Conservation (phyloP, 768 basidiomycete genomes). For the Astraeus odoratus region DNA sequence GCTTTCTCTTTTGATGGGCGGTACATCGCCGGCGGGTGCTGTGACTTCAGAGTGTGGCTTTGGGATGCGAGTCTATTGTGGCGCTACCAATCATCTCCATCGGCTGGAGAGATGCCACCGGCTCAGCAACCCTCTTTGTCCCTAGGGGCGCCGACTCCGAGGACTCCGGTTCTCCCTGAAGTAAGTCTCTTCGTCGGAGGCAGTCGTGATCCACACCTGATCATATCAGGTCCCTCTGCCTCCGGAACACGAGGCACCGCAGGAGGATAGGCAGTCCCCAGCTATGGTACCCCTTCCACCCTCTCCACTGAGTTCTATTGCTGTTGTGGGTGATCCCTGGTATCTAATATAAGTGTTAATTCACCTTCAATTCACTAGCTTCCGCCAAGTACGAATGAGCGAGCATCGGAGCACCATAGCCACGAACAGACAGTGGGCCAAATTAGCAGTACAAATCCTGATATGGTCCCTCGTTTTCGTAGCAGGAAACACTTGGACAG, state of each 20-base stretch:
- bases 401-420: background rate
- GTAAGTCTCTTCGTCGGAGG: conserved; percentile 5
- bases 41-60: conserved; percentile 24
- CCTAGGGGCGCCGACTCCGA: background rate
- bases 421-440: background rate
- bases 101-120: conserved; percentile 4
- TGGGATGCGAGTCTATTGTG: conserved; percentile 20
- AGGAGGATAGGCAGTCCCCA: conserved; percentile 4
- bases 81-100: conserved; percentile 3
- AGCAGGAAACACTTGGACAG: conserved; percentile 6
- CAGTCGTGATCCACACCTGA: background rate
- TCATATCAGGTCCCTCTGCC: background rate
- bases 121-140: conserved; percentile 8
- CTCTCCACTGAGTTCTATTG: conserved; percentile 15
- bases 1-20: conserved; percentile 27
- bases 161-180: background rate
- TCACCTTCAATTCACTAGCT: conserved; percentile 8
- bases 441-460: background rate
- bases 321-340: conserved; percentile 9
- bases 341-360: background rate
- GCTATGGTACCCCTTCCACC: conserved; percentile 19
- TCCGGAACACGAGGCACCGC: background rate
- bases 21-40: conserved; percentile 20
- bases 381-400: conserved; percentile 5
- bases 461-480: conserved; percentile 9